Evolutionary conservation across 2,329 filamentous ascomycete species (phyloP).

Genomic region (Westerdykella aurantiaca): DNA sequence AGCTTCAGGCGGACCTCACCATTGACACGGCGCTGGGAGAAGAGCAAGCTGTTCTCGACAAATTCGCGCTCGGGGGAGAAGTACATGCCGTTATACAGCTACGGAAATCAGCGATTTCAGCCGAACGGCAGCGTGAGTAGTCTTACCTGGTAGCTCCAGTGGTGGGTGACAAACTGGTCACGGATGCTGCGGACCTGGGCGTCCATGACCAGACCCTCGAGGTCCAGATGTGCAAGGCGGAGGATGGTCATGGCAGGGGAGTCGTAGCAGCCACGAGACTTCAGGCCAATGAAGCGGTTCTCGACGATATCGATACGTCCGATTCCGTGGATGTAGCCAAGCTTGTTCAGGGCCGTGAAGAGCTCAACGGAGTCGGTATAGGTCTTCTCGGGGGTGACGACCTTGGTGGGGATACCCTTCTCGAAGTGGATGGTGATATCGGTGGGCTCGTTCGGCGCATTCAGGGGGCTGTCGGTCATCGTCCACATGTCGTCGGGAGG

Average conservation of each 20-base stretch:
- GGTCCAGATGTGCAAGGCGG: slow-evolving; percentile 54
- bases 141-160: slow-evolving; percentile 37
- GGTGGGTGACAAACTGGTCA: slow-evolving; percentile 61
- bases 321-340: slow-evolving; percentile 67
- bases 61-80: slow-evolving; percentile 68
- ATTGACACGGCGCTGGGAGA: slow-evolving; percentile 38
- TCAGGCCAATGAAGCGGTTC: slow-evolving; percentile 73
- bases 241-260: slow-evolving; percentile 43
- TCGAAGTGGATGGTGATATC: slow-evolving; percentile 68
- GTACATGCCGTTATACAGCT: slow-evolving; percentile 58
- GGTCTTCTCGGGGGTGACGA: slow-evolving; percentile 53
- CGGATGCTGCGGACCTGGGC: slow-evolving; percentile 62
- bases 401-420: slow-evolving; percentile 67
- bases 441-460: slow-evolving; percentile 64
- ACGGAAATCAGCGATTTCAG: background rate
- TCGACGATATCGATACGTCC: slow-evolving; percentile 80
- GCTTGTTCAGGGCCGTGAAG: slow-evolving; percentile 65
- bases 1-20: slow-evolving; percentile 54
- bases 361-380: slow-evolving; percentile 65
- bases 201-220: slow-evolving; percentile 63
- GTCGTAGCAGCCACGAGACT: slow-evolving; percentile 76
- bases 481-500: slow-evolving; percentile 79
- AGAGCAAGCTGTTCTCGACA: slow-evolving; percentile 54
- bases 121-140: background rate
- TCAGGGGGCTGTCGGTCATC: slow-evolving; percentile 60